phyloP scores from a whole-genome alignment of 176 grass and related monocot genomes.

The Carex scoparia region DNA sequence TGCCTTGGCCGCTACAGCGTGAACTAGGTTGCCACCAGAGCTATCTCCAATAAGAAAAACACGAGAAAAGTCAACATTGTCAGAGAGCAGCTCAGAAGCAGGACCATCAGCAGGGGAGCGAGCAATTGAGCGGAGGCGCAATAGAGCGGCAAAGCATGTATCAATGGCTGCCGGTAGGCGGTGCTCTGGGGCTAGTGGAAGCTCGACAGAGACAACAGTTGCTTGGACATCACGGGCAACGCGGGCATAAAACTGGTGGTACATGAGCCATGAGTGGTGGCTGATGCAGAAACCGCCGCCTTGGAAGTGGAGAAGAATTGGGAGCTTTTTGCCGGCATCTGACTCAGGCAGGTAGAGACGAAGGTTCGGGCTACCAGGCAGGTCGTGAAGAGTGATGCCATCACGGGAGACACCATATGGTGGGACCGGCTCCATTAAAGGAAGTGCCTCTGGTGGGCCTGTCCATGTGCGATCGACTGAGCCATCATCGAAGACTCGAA shows the following conservation, averaged over 20 bases:
- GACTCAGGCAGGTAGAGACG: constrained; percentile 61
- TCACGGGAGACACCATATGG: constrained; percentile 39
- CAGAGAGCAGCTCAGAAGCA: constrained; percentile 30
- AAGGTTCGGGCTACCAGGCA: constrained; percentile 58
- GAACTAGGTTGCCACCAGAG: constrained; percentile 81
- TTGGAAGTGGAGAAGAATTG: constrained; percentile 64
- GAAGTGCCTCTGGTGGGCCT: constrained; percentile 55
- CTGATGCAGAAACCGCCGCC: constrained; percentile 92
- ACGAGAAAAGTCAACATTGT: constrained; percentile 45
- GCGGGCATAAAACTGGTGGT: constrained; percentile 77
- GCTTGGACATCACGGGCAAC: constrained; percentile 45
- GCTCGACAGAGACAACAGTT: constrained; percentile 49
- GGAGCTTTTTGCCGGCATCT: constrained; percentile 6
- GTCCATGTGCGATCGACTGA: constrained; percentile 78
- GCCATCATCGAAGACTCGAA: constrained; percentile 66
- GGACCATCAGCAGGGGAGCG: neutral
- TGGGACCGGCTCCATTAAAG: constrained; percentile 53
- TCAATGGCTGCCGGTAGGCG: constrained; percentile 58
- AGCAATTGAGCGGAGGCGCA: constrained; percentile 41
- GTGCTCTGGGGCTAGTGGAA: constrained; percentile 61
- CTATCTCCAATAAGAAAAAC: constrained; percentile 83
- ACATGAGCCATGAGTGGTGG: constrained; percentile 59
- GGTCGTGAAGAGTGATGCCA: constrained; percentile 72
- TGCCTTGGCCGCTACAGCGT: constrained; percentile 38
- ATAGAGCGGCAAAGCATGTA: constrained; percentile 39